Percentiles rank a stretch among this genome's conserved stretches.
These are phyloP conservation scores for Curvularia sp. DNA, from an alignment of 2,329 filamentous ascomycete genomes.

Conservation along the genomic window DNA sequence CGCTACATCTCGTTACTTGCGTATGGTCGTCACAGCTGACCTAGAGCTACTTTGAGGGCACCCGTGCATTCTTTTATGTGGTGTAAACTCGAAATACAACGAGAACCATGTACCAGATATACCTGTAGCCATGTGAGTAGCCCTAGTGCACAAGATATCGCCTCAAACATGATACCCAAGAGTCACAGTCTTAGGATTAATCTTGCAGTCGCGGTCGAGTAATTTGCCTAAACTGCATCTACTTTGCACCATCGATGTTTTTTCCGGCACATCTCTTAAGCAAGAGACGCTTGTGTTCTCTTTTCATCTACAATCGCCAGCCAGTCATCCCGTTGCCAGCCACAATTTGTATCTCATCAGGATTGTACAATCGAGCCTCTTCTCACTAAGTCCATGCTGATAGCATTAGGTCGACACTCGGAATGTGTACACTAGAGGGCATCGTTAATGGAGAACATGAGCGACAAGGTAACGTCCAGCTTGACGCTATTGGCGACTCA, in stretches of 20 bases:
- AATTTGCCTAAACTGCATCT: not conserved
- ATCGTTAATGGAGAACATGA: not conserved
- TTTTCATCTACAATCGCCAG: not conserved
- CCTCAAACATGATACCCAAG: not conserved
- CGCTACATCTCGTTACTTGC: not conserved
- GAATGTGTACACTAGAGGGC: not conserved
- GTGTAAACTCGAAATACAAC: not conserved
- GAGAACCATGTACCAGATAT: not conserved
- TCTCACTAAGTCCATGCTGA: no score
- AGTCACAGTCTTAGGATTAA: not conserved
- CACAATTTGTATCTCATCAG: not conserved
- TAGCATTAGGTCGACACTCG: not conserved
- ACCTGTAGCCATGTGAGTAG: not conserved
- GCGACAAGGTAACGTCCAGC: not conserved
- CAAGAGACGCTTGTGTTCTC: not conserved
- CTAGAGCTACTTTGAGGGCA: not conserved
- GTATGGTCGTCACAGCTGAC: not conserved
- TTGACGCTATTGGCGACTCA: no score
- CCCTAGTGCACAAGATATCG: not conserved
- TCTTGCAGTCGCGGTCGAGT: not conserved
- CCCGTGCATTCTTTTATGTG: not conserved
- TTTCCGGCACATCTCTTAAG: not conserved
- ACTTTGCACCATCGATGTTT: not conserved
- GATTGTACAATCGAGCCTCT: no score
- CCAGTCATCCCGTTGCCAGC: not conserved